Conservation (phyloP, 352 stramenopile species). For the Phytophthora pinifolia region DNA sequence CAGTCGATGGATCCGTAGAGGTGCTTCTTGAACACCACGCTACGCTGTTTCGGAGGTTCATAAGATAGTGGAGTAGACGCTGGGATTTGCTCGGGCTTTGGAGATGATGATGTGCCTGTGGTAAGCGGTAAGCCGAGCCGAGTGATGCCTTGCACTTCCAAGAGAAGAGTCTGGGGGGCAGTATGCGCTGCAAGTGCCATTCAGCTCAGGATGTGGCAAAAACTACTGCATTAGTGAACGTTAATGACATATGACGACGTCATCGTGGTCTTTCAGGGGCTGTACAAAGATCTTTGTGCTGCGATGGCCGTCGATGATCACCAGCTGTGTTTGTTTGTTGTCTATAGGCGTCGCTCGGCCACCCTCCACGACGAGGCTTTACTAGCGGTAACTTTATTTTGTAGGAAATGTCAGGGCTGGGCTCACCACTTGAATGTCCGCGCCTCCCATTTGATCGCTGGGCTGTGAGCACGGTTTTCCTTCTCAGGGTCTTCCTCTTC, state of each 20-base stretch:
- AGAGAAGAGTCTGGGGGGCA: constrained; percentile 22
- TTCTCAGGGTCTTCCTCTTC: constrained; percentile 8
- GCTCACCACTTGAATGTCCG: constrained; percentile 37
- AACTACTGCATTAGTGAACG: constrained; percentile 15
- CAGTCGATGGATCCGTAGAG: constrained; percentile 64
- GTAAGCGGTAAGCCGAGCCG: constrained; percentile 8
- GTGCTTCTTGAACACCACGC: neutral
- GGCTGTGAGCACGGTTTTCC: constrained; percentile 1
- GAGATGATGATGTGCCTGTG: constrained; percentile 16
- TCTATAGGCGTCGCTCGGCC: constrained; percentile 5
- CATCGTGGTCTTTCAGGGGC: neutral
- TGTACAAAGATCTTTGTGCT: neutral
- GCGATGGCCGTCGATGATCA: constrained; percentile 7
- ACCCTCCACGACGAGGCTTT: constrained; percentile 4
- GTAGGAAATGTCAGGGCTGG: neutral
- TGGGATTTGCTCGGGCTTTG: constrained; percentile 11
- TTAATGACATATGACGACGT: constrained; percentile 13
- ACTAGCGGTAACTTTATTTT: constrained; percentile 19
- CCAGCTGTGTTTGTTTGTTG: constrained; percentile 7
- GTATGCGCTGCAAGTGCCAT: no score
- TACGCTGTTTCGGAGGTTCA: neutral
- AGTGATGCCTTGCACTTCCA: constrained; percentile 10
- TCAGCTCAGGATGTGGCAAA: neutral
- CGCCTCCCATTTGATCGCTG: constrained; percentile 24
- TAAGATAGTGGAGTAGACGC: constrained; percentile 4